A percentile compares a stretch with the other conserved stretches of the same genome.
These are phyloP conservation scores for Naganishia cerealis DNA, from an alignment of 1,284 basidiomycete genomes.

Conservation along the genomic window DNA sequence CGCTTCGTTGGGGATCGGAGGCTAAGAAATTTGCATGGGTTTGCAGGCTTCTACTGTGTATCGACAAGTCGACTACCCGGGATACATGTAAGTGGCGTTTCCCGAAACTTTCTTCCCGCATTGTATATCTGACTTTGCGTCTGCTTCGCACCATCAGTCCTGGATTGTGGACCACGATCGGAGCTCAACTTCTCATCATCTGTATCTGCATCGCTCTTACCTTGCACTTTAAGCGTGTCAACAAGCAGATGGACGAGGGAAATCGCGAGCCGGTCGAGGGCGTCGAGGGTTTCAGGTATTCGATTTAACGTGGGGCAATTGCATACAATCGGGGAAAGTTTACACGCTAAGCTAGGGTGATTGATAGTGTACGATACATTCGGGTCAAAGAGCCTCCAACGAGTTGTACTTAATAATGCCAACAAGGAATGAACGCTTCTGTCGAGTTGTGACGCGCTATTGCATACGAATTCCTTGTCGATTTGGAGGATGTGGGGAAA, in stretches of 20 bases:
- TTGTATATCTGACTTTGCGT: conserved; percentile 23
- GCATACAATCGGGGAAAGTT: not conserved
- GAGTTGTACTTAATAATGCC: not conserved
- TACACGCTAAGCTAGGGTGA: not conserved
- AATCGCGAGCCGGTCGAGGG: conserved; percentile 27
- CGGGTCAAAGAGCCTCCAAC: not conserved
- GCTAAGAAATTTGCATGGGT: too few relatives aligned
- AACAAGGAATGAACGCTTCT: not conserved
- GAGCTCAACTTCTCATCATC: conserved; percentile 42
- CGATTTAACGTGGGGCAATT: conserved; percentile 19
- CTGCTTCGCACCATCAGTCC: conserved; percentile 7
- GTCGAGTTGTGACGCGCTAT: not conserved
- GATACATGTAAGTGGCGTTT: conserved; percentile 34
- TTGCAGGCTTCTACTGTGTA: conserved; percentile 44
- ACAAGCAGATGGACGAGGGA: conserved; percentile 30
- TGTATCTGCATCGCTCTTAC: conserved; percentile 35
- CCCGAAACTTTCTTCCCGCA: not conserved
- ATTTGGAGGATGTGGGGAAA: not conserved
- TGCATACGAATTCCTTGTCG: not conserved
- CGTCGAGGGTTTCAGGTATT: conserved; percentile 32
- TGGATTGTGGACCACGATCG: conserved; percentile 40
- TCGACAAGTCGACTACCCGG: conserved; percentile 41
- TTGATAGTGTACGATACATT: not conserved
- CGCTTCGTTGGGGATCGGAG: too few relatives aligned
- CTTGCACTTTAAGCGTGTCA: conserved; percentile 20